Evolutionary conservation across 257 asterid species (phyloP), one percentile per base, ranked within the genome.

Genomic region (Thymus quinquecostatus): DNA sequence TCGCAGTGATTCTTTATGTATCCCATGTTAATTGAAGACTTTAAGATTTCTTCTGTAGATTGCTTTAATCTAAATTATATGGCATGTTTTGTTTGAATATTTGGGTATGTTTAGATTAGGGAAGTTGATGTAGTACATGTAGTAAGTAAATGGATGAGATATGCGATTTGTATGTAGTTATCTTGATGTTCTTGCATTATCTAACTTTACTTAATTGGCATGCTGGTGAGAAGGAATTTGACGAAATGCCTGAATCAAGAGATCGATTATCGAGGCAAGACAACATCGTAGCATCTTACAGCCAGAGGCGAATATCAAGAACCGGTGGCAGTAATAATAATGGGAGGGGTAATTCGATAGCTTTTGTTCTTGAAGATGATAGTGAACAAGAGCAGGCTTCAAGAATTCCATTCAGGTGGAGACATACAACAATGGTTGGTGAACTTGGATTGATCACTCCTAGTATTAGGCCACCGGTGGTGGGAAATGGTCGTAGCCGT

Each of bases 181-280:
- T 32, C 60, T 55, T 41, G 50, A 54, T 64, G 30, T 40, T 62
- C 2, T 28, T 40, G 40, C 36, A 40, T 28, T 1, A 34, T 60
- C 28, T 32, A 30, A 59, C 27, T 33, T 3, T 34, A 29, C 21
- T 57, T 51, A 32, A 12, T 54, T 62, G 61, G 38, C n/a, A n/a
- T 43, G 10, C 4, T 14, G 68, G 29, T 44, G 68, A 57, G 6
- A 38, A 79, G 68, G 51, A 65, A 60, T 69, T 74, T 12, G 71
- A 61, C 40, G 67, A 58, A 76, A 88, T 90, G 97, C 78, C 93
- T 36, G 92, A 82, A 64, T 74, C 86, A 55, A 86, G 97, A 78
- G 93, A 90, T 75, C 77, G 97, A 61, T 56, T 86, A 36, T 38
- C 83, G 2, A 81, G 90, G 82, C 76, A 71, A 3, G 90, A 79